Evolutionary conservation across 148 eudicot genomes (phyloP).

Genomic region (Heliosperma pusillum): DNA sequence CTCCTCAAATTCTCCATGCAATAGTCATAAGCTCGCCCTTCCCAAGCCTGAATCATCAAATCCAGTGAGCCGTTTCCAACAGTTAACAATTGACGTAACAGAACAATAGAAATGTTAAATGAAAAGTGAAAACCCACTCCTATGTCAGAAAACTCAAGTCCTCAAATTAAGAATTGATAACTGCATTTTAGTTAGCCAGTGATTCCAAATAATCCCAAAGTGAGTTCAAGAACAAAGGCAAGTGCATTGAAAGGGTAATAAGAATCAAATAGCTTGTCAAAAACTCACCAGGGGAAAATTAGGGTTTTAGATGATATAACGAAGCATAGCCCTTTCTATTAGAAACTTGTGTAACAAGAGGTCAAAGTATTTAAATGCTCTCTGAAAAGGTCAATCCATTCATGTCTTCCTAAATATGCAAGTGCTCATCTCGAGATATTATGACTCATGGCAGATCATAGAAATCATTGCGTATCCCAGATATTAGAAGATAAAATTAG

Average conservation of each 20-base stretch:
- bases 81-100: not conserved
- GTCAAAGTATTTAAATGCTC: not conserved
- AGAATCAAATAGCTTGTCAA: conserved; percentile 1
- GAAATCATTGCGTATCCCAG: not conserved
- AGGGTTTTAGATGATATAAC: not conserved
- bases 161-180: not conserved
- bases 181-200: not conserved
- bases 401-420: not conserved
- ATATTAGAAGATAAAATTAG: not conserved
- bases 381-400: not conserved
- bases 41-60: conserved; percentile 72
- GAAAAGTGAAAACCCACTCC: not conserved
- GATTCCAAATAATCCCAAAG: not conserved
- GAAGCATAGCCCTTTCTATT: not conserved
- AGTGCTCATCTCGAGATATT: conserved; percentile 1
- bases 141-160: not conserved
- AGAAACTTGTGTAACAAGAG: not conserved
- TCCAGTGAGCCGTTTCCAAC: not conserved
- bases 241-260: not conserved
- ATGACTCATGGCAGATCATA: conserved; percentile 1
- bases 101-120: not conserved
- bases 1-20: conserved; percentile 80
- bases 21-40: conserved; percentile 97
- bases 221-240: not conserved
- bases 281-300: not conserved